Evolutionary conservation across 805 yeast genomes (phyloP).

Genomic region (Candida coleopterorum): DNA sequence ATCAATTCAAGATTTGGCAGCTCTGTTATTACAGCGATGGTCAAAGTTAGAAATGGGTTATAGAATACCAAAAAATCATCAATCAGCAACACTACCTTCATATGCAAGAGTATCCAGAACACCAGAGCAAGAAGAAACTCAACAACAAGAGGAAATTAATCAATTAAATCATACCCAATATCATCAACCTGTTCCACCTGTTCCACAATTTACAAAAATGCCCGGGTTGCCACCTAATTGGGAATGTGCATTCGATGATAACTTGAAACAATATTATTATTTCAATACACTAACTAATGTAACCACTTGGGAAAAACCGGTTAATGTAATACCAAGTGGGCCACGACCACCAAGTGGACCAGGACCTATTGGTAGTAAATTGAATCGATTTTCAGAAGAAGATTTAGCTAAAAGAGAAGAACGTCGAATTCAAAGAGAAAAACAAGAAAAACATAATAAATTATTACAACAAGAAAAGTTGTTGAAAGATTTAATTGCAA

Average conservation of each 20-base stretch:
- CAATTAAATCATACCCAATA: not conserved
- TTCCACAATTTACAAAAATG: not conserved
- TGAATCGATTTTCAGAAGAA: constrained; percentile 12
- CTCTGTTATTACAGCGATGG: constrained; percentile 61
- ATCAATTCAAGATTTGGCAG: constrained; percentile 32
- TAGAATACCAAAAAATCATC: constrained; percentile 60
- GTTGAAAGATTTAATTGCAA: constrained; percentile 31
- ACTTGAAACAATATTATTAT: constrained; percentile 45
- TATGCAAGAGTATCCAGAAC: constrained; percentile 21
- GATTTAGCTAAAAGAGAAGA: constrained; percentile 30
- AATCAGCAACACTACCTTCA: constrained; percentile 6
- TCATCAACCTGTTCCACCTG: not conserved
- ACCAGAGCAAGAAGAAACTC: constrained; percentile 9
- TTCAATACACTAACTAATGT: constrained; percentile 44
- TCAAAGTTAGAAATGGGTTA: constrained; percentile 71
- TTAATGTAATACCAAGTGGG: constrained; percentile 27
- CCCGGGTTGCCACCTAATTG: constrained; percentile 55
- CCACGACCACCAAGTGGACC: constrained; percentile 18
- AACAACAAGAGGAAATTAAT: not conserved
- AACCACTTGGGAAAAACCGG: constrained; percentile 62
- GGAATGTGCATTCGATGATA: constrained; percentile 52
- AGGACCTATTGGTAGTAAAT: constrained; percentile 2
- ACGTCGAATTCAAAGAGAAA: constrained; percentile 26
- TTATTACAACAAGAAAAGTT: constrained; percentile 31
- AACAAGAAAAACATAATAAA: constrained; percentile 28